Evolutionary conservation across 2,329 filamentous ascomycete genomes (phyloP).

Genomic region (Nectriaceae sp.): DNA sequence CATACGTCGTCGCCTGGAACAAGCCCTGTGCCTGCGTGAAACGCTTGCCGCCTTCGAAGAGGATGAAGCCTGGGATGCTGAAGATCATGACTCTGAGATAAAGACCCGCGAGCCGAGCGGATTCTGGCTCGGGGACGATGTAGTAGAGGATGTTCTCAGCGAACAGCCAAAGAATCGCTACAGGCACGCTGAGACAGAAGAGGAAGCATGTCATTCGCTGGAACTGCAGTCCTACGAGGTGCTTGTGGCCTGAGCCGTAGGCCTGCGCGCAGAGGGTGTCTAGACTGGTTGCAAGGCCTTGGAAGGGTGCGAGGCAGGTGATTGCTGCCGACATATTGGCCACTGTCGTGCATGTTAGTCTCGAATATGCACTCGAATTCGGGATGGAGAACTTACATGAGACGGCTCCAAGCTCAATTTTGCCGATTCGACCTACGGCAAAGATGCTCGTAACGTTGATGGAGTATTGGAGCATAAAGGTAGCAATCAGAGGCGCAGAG

Average conservation of each 20-base stretch:
- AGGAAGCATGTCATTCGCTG: slow-evolving; percentile 82
- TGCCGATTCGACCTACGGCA: slow-evolving; percentile 74
- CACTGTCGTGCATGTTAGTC: slow-evolving; percentile 24
- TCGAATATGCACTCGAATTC: neutral
- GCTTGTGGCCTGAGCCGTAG: slow-evolving; percentile 87
- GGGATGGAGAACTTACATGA: slow-evolving; percentile 35
- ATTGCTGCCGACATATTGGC: slow-evolving; percentile 79
- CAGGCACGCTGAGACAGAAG: slow-evolving; percentile 70
- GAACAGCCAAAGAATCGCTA: slow-evolving; percentile 70
- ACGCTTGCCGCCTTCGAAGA: slow-evolving; percentile 77
- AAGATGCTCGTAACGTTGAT: slow-evolving; percentile 83
- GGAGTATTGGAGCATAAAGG: slow-evolving; percentile 80
- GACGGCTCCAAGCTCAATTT: slow-evolving; percentile 52
- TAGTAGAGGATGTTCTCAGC: slow-evolving; percentile 64
- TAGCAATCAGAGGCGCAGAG: slow-evolving; percentile 67
- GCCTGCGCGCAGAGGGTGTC: slow-evolving; percentile 94
- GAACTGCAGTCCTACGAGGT: slow-evolving; percentile 81
- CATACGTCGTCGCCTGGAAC: slow-evolving; percentile 76
- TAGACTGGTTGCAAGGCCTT: slow-evolving; percentile 84
- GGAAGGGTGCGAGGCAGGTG: slow-evolving; percentile 74
- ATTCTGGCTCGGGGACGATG: slow-evolving; percentile 53
- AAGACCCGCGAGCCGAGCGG: slow-evolving; percentile 66
- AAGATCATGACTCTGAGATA: slow-evolving; percentile 74
- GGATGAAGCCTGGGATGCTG: slow-evolving; percentile 74
- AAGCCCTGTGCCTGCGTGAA: slow-evolving; percentile 83